Conservation (phyloP, 164 flowering plant genomes). For the Aristolochia contorta region DNA sequence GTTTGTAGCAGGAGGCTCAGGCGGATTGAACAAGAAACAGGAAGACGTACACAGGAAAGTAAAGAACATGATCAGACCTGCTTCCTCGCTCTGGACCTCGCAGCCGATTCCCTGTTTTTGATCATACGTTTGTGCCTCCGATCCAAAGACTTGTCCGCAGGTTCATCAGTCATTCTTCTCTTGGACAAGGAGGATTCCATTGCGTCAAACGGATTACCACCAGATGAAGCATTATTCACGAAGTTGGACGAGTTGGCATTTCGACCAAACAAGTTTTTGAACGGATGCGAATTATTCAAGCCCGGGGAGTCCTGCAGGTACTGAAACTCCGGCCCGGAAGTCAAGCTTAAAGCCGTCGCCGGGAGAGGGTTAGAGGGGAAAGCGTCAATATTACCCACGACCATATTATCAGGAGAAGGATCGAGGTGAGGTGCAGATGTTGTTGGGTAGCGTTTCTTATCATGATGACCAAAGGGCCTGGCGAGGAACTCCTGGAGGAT, state of each 20-base stretch:
- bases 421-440: conserved; percentile 2
- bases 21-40: not conserved
- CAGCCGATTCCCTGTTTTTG: conserved; percentile 71
- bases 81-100: conserved; percentile 63
- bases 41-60: not conserved
- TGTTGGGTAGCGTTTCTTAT: too few species aligned
- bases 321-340: conserved; percentile 22
- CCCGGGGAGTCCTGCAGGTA: conserved; percentile 11
- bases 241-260: not conserved
- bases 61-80: conserved; percentile 31
- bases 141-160: conserved; percentile 19
- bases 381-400: not conserved
- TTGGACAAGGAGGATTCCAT: conserved; percentile 16
- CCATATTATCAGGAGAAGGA: not conserved
- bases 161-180: conserved; percentile 28
- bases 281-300: not conserved
- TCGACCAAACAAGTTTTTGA: not conserved
- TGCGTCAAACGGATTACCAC: conserved; percentile 13
- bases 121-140: conserved; percentile 50
- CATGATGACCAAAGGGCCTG: conserved; percentile 18
- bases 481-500: conserved; percentile 28
- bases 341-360: conserved; percentile 17
- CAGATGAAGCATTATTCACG: not conserved
- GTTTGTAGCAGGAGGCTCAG: not conserved
- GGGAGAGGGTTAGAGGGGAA: conserved; percentile 11